A percentile compares a stretch with the other conserved stretches of the same genome.
These are phyloP conservation scores for Penicillium palitans DNA, from an alignment of 2,329 filamentous ascomycete genomes.

Conservation along the genomic window DNA sequence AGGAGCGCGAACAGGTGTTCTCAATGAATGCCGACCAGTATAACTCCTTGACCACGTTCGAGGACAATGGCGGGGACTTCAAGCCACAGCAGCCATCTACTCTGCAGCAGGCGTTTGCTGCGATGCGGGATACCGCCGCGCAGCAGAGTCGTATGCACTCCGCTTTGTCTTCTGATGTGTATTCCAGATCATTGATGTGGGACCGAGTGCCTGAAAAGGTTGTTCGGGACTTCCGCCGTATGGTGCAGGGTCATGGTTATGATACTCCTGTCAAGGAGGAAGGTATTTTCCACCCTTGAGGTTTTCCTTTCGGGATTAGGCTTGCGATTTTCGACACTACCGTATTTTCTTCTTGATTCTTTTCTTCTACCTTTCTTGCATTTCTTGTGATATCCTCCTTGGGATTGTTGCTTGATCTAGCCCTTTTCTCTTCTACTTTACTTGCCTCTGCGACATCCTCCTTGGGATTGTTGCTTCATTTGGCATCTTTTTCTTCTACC, in stretches of 20 bases:
- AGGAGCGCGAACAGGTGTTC: conserved; percentile 86
- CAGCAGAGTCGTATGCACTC: conserved; percentile 56
- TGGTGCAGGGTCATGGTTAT: conserved; percentile 77
- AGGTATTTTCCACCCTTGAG: conserved; percentile 19
- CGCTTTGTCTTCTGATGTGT: conserved; percentile 71
- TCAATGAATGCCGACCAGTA: conserved; percentile 84
- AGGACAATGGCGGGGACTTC: conserved; percentile 47
- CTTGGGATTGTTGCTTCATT: neutral
- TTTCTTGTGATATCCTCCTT: neutral
- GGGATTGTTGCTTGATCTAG: neutral
- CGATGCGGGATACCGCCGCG: conserved; percentile 68
- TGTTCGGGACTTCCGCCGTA: conserved; percentile 86
- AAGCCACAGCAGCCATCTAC: conserved; percentile 44
- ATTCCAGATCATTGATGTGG: conserved; percentile 89
- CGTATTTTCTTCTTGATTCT: neutral
- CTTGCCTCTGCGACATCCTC: neutral
- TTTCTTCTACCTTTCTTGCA: conserved; percentile 6
- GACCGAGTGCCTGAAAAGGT: conserved; percentile 91
- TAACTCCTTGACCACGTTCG: conserved; percentile 75
- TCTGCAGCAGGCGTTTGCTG: conserved; percentile 67
- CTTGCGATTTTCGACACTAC: neutral
- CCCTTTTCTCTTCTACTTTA: neutral
- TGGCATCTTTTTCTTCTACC: neutral
- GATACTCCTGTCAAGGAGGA: conserved; percentile 37
- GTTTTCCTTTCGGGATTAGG: conserved; percentile 1